Evolutionary conservation across 2,329 filamentous ascomycete species (phyloP).

Genomic region (Pseudogymnoascus sp.): DNA sequence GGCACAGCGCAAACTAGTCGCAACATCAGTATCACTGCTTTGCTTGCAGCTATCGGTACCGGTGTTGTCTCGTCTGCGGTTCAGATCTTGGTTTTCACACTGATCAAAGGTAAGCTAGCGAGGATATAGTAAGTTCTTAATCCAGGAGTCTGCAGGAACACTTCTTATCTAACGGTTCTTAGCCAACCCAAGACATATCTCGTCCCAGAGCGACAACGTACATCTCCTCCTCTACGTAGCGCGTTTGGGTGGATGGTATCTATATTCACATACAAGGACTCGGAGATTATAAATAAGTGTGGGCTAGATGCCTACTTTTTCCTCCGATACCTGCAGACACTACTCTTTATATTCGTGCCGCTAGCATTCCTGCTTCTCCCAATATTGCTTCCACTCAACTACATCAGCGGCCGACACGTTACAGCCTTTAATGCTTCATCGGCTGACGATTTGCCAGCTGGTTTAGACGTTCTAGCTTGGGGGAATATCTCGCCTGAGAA

Average conservation of each 20-base stretch:
- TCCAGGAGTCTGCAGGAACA: conserved; percentile 9
- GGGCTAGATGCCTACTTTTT: conserved; percentile 97
- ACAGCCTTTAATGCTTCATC: conserved; percentile 30
- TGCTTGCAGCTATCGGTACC: conserved; percentile 26
- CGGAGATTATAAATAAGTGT: conserved; percentile 88
- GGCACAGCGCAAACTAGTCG: conserved; percentile 21
- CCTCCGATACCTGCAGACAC: conserved; percentile 74
- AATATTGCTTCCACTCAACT: conserved; percentile 79
- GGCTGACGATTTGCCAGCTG: conserved; percentile 37
- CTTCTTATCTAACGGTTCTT: conserved; percentile 17
- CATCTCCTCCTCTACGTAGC: conserved; percentile 56
- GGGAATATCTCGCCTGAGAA: conserved; percentile 66
- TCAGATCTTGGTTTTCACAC: conserved; percentile 60
- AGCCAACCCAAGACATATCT: conserved; percentile 79
- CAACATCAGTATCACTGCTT: conserved; percentile 27
- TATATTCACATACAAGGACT: conserved; percentile 59
- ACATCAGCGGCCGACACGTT: conserved; percentile 53
- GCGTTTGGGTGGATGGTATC: conserved; percentile 42
- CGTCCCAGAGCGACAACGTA: conserved; percentile 75
- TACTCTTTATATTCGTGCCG: conserved; percentile 86
- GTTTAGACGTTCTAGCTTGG: conserved; percentile 78
- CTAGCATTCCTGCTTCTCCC: conserved; percentile 71
- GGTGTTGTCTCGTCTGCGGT: conserved; percentile 27
- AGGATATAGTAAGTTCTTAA: conserved; percentile 64
- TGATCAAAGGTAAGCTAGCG: conserved; percentile 68